phyloP scores from a whole-genome alignment of 768 basidiomycete genomes.

The Tulasnella calospora region DNA sequence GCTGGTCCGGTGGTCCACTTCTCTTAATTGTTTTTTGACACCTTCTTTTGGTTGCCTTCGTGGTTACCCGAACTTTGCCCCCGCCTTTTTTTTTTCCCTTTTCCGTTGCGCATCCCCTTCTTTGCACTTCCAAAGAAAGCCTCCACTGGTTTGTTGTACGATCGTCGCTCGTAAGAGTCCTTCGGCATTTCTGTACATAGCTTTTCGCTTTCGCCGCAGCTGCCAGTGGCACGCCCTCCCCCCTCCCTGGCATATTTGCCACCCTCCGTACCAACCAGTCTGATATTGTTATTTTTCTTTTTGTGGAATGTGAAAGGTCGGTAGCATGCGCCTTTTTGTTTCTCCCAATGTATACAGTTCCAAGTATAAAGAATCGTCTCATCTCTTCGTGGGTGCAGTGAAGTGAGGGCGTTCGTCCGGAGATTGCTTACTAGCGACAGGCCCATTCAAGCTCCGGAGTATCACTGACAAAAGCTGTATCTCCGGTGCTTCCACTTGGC shows the following conservation, averaged over 20 bases:
- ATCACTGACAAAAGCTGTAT: neutral
- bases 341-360: neutral
- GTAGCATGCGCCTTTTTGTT: neutral
- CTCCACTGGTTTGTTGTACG: neutral
- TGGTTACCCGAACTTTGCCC: neutral
- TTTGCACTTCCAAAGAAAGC: neutral
- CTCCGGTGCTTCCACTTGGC: neutral
- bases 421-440: neutral
- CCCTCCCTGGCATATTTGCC: neutral
- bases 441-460: neutral
- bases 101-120: neutral
- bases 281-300: conserved; percentile 1
- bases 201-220: neutral
- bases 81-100: neutral
- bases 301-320: conserved; percentile 3
- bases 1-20: neutral
- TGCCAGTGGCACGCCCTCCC: neutral
- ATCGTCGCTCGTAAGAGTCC: neutral
- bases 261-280: neutral
- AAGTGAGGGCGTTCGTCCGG: neutral
- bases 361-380: neutral
- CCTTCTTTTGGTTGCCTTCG: neutral
- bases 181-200: neutral
- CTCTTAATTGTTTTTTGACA: neutral
- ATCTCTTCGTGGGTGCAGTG: neutral